These are phyloP conservation scores for Podaxis carcinomalis DNA, from an alignment of 768 basidiomycete genomes.

Conservation along the genomic window DNA sequence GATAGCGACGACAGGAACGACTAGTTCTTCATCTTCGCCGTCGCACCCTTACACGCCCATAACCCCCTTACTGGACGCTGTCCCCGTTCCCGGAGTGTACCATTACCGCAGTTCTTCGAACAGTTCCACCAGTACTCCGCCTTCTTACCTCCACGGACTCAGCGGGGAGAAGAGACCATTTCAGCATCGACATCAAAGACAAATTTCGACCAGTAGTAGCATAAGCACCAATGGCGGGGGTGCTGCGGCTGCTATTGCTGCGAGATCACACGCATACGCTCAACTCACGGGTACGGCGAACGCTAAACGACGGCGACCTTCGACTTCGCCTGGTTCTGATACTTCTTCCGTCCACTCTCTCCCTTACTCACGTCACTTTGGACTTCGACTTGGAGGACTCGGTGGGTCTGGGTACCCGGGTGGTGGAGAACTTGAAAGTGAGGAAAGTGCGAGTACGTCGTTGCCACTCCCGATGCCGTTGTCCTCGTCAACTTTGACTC, in stretches of 20 bases:
- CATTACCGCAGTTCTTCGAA: slow-evolving; percentile 5
- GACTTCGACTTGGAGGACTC: not conserved
- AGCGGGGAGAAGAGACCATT: not conserved
- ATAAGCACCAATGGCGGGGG: not conserved
- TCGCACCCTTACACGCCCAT: slow-evolving; percentile 5
- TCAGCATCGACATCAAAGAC: slow-evolving; percentile 5
- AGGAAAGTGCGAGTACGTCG: not conserved
- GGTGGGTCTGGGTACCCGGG: not conserved
- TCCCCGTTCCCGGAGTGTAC: not conserved
- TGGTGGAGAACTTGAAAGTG: not conserved
- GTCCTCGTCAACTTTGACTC: not conserved
- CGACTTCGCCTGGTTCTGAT: slow-evolving; percentile 8
- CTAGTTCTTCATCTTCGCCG: slow-evolving; percentile 4
- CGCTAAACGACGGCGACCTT: slow-evolving; percentile 8
- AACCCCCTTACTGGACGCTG: not conserved
- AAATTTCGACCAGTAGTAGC: slow-evolving; percentile 4
- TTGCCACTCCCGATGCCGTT: not conserved
- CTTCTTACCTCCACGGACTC: slow-evolving; percentile 10
- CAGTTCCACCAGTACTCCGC: not conserved
- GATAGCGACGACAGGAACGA: slow-evolving; percentile 4
- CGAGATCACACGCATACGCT: slow-evolving; percentile 8
- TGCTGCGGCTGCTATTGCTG: slow-evolving; percentile 7
- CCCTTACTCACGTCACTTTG: not conserved
- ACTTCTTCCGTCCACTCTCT: slow-evolving; percentile 3
- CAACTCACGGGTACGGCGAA: slow-evolving; percentile 5